Evolutionary conservation across 768 basidiomycete genomes (phyloP).

Genomic region (Leucosporidium scottii): DNA sequence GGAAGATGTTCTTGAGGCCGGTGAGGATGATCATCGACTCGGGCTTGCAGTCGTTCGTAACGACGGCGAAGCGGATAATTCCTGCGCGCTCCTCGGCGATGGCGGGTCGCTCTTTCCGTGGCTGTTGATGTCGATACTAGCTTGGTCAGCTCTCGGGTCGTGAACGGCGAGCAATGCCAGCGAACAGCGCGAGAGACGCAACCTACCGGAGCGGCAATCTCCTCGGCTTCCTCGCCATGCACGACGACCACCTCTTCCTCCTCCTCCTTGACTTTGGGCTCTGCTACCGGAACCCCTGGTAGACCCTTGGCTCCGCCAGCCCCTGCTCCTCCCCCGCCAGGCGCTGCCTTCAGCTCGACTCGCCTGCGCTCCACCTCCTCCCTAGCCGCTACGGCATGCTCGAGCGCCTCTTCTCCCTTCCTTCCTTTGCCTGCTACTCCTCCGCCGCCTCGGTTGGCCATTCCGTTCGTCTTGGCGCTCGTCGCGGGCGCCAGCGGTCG

Average conservation of each 20-base stretch:
- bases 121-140: neutral
- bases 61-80: constrained; percentile 73
- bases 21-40: constrained; percentile 78
- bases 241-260: constrained; percentile 25
- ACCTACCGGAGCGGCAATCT: constrained; percentile 12
- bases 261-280: constrained; percentile 21
- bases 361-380: constrained; percentile 32
- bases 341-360: constrained; percentile 20
- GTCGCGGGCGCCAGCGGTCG: neutral
- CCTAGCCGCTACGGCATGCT: constrained; percentile 30
- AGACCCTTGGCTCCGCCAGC: neutral
- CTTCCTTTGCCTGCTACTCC: constrained; percentile 29
- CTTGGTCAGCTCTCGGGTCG: neutral
- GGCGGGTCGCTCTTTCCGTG: constrained; percentile 60
- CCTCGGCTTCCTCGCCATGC: constrained; percentile 15
- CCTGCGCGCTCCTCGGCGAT: constrained; percentile 70
- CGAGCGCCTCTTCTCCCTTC: constrained; percentile 29
- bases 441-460: neutral
- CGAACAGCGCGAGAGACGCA: neutral
- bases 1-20: constrained; percentile 93
- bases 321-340: constrained; percentile 1
- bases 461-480: neutral
- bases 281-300: neutral
- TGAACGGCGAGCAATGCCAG: neutral
- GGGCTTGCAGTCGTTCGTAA: constrained; percentile 69